phyloP scores from a whole-genome alignment of 1,139 yeast genomes.

The Blastobotrys persicus region DNA sequence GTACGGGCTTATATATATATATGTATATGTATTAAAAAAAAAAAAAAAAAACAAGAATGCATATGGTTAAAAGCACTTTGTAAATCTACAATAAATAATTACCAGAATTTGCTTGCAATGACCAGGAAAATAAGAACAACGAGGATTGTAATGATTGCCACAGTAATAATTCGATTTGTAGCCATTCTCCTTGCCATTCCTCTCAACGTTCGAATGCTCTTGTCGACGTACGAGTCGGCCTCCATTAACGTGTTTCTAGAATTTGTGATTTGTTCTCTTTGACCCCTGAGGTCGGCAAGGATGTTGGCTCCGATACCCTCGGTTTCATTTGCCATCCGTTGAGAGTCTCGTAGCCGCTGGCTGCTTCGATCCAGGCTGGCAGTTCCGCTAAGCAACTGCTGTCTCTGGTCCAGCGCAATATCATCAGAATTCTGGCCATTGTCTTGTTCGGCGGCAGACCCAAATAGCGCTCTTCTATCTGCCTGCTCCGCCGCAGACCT shows the following conservation, averaged over 20 bases:
- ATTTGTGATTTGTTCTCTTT: conserved; percentile 85
- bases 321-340: conserved; percentile 88
- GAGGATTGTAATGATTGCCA: conserved; percentile 90
- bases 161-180: conserved; percentile 90
- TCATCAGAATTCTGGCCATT: conserved; percentile 35
- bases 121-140: conserved; percentile 81
- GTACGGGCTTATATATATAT: no score
- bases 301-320: conserved; percentile 91
- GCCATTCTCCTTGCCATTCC: conserved; percentile 92
- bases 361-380: conserved; percentile 80
- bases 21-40: not conserved
- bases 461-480: conserved; percentile 67
- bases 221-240: conserved; percentile 92
- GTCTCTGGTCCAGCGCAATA: conserved; percentile 68
- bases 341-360: conserved; percentile 82
- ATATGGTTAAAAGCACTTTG: not conserved
- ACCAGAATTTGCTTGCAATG: conserved; percentile 81
- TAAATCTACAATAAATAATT: conserved; percentile 9
- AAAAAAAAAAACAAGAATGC: not conserved
- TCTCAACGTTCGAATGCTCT: conserved; percentile 79
- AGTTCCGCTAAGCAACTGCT: conserved; percentile 73
- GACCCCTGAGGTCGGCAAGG: conserved; percentile 83
- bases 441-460: conserved; percentile 31
- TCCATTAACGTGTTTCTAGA: conserved; percentile 81
- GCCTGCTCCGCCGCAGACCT: conserved; percentile 45